Evolutionary conservation across 2,329 filamentous ascomycete species (phyloP), one percentile per base, ranked within the genome.

Genomic region (Fusarium nurragi): DNA sequence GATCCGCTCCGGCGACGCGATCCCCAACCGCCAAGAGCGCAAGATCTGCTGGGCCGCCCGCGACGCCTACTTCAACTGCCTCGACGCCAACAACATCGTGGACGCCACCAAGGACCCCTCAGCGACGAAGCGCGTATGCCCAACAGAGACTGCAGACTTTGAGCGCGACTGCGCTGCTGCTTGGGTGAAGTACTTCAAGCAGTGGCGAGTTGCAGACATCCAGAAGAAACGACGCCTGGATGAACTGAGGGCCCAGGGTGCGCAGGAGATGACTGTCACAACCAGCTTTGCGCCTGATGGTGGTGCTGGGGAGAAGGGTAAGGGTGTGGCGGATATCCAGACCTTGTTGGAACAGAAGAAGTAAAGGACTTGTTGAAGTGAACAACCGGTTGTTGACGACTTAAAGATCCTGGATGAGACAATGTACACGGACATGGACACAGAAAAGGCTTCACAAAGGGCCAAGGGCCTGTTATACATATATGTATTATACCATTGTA

Each of bases 101-200:
- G 94, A 99, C 78, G 78, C 83, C 18, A 69, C 77, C 65, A 80
- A 80, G 70, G 77, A 82, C 62, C 71, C 74, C n/a, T 74, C 71
- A 8, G 78, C 79, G 30, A 75, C 77, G 3, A 72, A 71, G 8
- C 75, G 73, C 51, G 75, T 77, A 34, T 85, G 83, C 61, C 75
- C 76, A 22, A 55, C 64, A 38, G 75, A 83, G 75, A 73, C 73
- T 22, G 74, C 71, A 26, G 85, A 83, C 56, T 97, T 98, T 73
- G 93, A 97, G 79, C 84, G 85, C 70, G 91, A 94, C 75, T 99
- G 95, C 77, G 93, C 93, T 18, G 85, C 83, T 58, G 94, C 93
- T 75, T 99, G 95, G 95, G 95, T 97, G 61, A 93, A 93, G 79
- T 98, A 99, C 79, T 99, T 99, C 80, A 97, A 98, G 83, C 94